Percentiles rank a stretch among this genome's conserved stretches.
Conservation (phyloP, 1,139 yeast genomes). For the Geotrichum carabidarum region DNA sequence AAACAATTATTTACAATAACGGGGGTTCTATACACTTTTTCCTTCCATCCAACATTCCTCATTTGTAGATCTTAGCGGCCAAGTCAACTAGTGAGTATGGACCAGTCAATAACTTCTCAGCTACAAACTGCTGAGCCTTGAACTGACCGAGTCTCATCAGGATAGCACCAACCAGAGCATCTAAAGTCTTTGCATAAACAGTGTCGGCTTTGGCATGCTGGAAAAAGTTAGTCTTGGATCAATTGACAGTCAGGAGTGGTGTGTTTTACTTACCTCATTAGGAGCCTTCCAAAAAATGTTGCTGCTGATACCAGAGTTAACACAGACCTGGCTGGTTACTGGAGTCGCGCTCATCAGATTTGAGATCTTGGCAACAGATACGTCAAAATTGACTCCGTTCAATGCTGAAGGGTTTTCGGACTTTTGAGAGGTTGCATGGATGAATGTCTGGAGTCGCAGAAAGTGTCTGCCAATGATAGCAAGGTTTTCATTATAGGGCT, state of each 20-base stretch:
- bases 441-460: conserved; percentile 55
- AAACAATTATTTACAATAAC: conserved; percentile 4
- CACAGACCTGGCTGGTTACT: conserved; percentile 44
- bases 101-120: conserved; percentile 32
- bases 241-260: not conserved
- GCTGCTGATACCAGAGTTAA: conserved; percentile 33
- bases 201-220: conserved; percentile 46
- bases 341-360: conserved; percentile 33
- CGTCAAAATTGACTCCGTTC: conserved; percentile 56
- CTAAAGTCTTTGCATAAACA: conserved; percentile 63
- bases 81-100: conserved; percentile 12
- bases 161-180: conserved; percentile 79
- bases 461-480: conserved; percentile 73
- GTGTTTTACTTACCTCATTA: conserved; percentile 5
- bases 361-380: conserved; percentile 27
- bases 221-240: conserved; percentile 35
- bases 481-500: conserved; percentile 83
- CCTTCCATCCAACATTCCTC: conserved; percentile 1
- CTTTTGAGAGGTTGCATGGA: conserved; percentile 43
- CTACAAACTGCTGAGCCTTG: conserved; percentile 36
- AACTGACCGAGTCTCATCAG: conserved; percentile 58
- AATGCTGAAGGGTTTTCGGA: conserved; percentile 41
- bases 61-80: conserved; percentile 17
- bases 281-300: conserved; percentile 65
- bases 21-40: not conserved